Evolutionary conservation across 1,139 yeast species (phyloP).

Genomic region (Pichiaceae sp.): DNA sequence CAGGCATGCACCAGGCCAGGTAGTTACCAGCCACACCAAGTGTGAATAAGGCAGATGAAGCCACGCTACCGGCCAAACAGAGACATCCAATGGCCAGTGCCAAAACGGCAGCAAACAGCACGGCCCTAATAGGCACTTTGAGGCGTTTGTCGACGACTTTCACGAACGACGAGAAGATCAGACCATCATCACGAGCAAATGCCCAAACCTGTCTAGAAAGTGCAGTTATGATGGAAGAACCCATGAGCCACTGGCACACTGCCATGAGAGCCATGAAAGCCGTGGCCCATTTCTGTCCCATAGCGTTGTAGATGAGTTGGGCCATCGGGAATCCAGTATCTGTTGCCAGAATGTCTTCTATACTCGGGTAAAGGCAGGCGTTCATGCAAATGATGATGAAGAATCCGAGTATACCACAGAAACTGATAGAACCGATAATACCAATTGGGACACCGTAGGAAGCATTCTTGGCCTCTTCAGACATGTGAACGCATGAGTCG

Average conservation of each 20-base stretch:
- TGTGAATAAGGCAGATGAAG: conserved; percentile 37
- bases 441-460: conserved; percentile 66
- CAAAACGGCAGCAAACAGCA: conserved; percentile 42
- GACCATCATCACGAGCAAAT: conserved; percentile 43
- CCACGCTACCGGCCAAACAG: conserved; percentile 28
- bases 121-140: conserved; percentile 57
- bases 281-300: conserved; percentile 66
- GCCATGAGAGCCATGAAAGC: conserved; percentile 57
- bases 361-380: conserved; percentile 49
- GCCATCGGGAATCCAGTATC: conserved; percentile 53
- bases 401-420: conserved; percentile 57
- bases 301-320: conserved; percentile 53
- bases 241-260: conserved; percentile 60
- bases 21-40: conserved; percentile 37
- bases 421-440: conserved; percentile 47
- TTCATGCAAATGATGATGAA: conserved; percentile 45
- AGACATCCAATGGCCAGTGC: conserved; percentile 33
- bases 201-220: conserved; percentile 47
- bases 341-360: conserved; percentile 34
- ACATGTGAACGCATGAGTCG: conserved; percentile 66
- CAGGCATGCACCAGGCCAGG: conserved; percentile 38
- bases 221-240: conserved; percentile 46
- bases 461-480: conserved; percentile 65
- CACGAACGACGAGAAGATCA: conserved; percentile 38
- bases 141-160: conserved; percentile 46